Percentiles rank a stretch among this genome's conserved stretches.
Evolutionary conservation across 495 filamentous ascomycete species (phyloP).

Genomic region (Aspergillus avenaceus): DNA sequence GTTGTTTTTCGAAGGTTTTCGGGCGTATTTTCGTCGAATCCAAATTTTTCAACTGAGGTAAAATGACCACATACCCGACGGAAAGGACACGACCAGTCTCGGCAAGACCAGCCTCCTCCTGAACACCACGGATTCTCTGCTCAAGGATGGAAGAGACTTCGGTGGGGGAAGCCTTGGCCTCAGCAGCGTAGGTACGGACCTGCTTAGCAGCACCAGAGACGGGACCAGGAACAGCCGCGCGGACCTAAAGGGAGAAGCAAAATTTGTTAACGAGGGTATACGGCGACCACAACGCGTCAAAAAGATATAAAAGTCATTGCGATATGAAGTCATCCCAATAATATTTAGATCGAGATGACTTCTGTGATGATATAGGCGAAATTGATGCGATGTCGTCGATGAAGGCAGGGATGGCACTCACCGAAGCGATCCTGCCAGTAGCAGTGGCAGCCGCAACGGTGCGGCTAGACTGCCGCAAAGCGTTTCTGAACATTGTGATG

Average conservation of each 20-base stretch:
- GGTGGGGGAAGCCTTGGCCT: slow-evolving; percentile 91
- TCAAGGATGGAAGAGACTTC: slow-evolving; percentile 99
- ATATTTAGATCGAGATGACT: slow-evolving; percentile 36
- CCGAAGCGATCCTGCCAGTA: slow-evolving; percentile 81
- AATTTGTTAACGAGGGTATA: slow-evolving; percentile 40
- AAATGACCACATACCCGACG: slow-evolving; percentile 77
- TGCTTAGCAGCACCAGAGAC: slow-evolving; percentile 70
- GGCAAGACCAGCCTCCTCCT: slow-evolving; percentile 92
- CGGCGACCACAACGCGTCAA: slow-evolving; percentile 26
- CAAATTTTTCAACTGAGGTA: slow-evolving; percentile 32
- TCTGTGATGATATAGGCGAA: slow-evolving; percentile 33
- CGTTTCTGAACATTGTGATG: slow-evolving; percentile 91
- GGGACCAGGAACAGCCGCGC: slow-evolving; percentile 77
- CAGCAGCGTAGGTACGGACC: slow-evolving; percentile 83
- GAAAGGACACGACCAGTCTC: slow-evolving; percentile 99
- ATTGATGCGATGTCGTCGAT: slow-evolving; percentile 19
- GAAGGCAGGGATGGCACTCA: slow-evolving; percentile 60
- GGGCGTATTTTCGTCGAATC: slow-evolving; percentile 25
- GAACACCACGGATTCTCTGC: slow-evolving; percentile 95
- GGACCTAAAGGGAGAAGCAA: slow-evolving; percentile 58
- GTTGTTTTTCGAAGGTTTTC: slow-evolving; percentile 18
- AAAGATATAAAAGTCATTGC: slow-evolving; percentile 21
- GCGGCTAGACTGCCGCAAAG: slow-evolving; percentile 91
- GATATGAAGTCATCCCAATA: slow-evolving; percentile 24
- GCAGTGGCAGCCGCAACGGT: slow-evolving; percentile 90